These are phyloP conservation scores for Poronia punctata DNA, from an alignment of 495 filamentous ascomycete species.

Conservation along the genomic window DNA sequence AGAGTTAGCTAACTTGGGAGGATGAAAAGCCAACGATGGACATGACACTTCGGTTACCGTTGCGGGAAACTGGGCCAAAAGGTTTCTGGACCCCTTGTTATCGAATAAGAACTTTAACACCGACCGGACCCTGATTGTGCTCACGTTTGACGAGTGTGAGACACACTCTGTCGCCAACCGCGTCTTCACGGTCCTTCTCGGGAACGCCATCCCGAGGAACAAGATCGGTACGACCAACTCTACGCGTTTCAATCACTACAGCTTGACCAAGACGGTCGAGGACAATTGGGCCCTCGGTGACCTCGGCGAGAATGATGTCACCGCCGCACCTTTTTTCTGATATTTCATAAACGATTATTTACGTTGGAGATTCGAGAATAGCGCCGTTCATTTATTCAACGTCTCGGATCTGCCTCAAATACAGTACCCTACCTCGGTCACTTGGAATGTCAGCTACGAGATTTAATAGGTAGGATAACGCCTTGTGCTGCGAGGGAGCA, in stretches of 20 bases:
- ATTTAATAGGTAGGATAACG: neutral
- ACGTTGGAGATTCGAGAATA: neutral
- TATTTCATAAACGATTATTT: too few species aligned
- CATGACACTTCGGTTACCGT: conserved; percentile 59
- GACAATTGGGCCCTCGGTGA: conserved; percentile 46
- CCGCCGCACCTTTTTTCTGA: conserved; percentile 5
- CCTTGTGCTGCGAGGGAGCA: neutral
- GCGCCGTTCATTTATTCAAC: neutral
- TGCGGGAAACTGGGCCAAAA: conserved; percentile 47
- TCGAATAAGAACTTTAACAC: conserved; percentile 58
- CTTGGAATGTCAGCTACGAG: neutral
- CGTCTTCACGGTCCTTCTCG: conserved; percentile 54
- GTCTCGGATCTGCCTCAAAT: conserved; percentile 8
- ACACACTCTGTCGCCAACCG: conserved; percentile 44
- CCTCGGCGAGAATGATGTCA: conserved; percentile 18
- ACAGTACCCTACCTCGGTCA: neutral
- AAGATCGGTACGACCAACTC: conserved; percentile 53
- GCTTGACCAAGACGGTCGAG: conserved; percentile 51
- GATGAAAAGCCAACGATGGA: conserved; percentile 36
- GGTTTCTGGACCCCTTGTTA: conserved; percentile 53
- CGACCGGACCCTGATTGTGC: conserved; percentile 50
- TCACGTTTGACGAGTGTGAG: conserved; percentile 61
- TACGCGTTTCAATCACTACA: conserved; percentile 63
- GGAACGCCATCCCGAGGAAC: conserved; percentile 49
- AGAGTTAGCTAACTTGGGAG: conserved; percentile 1